phyloP scores from a whole-genome alignment of 768 basidiomycete species.

The Xerocomellus amylosporus region DNA sequence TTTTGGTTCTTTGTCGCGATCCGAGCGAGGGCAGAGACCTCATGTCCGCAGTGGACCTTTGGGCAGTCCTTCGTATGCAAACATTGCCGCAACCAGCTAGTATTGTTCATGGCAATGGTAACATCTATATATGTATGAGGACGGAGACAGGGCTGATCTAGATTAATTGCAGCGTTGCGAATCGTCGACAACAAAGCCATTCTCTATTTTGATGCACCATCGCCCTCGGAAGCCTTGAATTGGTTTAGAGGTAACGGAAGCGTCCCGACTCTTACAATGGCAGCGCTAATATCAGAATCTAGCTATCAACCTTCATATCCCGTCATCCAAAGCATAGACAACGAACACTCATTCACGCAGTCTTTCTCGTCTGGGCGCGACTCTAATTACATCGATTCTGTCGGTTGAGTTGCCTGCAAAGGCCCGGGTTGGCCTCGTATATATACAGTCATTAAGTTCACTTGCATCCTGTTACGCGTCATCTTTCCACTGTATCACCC shows the following conservation, averaged over 20 bases:
- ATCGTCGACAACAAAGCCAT: slow-evolving; percentile 92
- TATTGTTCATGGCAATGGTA: slow-evolving; percentile 85
- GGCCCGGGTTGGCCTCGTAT: slow-evolving; percentile 29
- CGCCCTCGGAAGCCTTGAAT: slow-evolving; percentile 79
- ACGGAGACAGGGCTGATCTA: slow-evolving; percentile 5
- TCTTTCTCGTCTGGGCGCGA: slow-evolving; percentile 6
- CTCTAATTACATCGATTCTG: slow-evolving; percentile 2
- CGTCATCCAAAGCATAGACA: slow-evolving; percentile 69
- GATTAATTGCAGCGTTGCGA: slow-evolving; percentile 56
- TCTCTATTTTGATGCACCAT: slow-evolving; percentile 82
- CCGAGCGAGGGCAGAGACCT: slow-evolving; percentile 79
- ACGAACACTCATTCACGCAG: slow-evolving; percentile 7
- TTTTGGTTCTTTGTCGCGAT: slow-evolving; percentile 88
- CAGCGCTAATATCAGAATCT: slow-evolving; percentile 6
- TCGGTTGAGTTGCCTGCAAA: slow-evolving; percentile 12
- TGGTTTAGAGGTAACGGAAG: slow-evolving; percentile 76
- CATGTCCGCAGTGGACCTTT: slow-evolving; percentile 78
- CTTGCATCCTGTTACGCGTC: slow-evolving; percentile 29
- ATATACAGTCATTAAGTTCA: slow-evolving; percentile 38
- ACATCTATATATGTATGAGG: slow-evolving; percentile 12
- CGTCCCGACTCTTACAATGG: slow-evolving; percentile 9
- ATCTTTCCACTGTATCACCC: slow-evolving; percentile 35
- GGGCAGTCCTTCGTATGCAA: slow-evolving; percentile 96
- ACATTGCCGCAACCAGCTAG: slow-evolving; percentile 87
- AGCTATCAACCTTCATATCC: slow-evolving; percentile 91